Evolutionary conservation across 1,284 basidiomycete species (phyloP), one percentile per base, ranked within the genome.

Genomic region (Leccinum fallax): DNA sequence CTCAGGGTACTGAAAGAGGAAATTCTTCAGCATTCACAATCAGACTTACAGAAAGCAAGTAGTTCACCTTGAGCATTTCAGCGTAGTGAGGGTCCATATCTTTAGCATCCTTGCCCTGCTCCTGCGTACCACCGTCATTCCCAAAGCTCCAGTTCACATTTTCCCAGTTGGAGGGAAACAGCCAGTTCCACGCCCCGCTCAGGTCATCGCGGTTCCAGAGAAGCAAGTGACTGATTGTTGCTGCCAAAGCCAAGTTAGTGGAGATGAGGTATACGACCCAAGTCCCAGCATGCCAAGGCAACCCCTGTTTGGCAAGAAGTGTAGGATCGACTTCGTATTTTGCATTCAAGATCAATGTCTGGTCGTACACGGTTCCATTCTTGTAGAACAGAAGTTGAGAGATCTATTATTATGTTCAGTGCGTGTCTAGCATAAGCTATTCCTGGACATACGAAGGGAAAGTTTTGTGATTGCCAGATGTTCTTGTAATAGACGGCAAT

Each of bases 331-430:
- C 80, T 48, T 81, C 77, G 53, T 80, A 78, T 38, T 84, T 75
- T 46, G 79, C 75, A 64, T 83, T 77, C 57, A 85, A 71, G 61
- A 85, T 85, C 52, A 77, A 68, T 1, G 74, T 62, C 63, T 85
- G 83, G 62, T 84, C 65, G 56, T 81, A 85, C 5, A 73, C 52
- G 0, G 81, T 77, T 5, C 83, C 84, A 49, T 85, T 83, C 58
- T 76, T 70, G 49, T 83, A 83, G 68, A 83, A 85, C 11, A 85
- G 72, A 26, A 78, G 73, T 70, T 84, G 83, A n/a, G 83, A 80
- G 7, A 85, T 75, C 76, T 72, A 21, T 1, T 24, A 16, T 46
- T 28, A 4, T 3, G 19, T 9, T 71, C 15, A 64, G 34, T 9
- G 5, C 0, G 4, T 54, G 10, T 16, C 10, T 6, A 32, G 6